Conservation (phyloP, 2,329 filamentous ascomycete genomes). For the Pseudocercospora vitis region DNA sequence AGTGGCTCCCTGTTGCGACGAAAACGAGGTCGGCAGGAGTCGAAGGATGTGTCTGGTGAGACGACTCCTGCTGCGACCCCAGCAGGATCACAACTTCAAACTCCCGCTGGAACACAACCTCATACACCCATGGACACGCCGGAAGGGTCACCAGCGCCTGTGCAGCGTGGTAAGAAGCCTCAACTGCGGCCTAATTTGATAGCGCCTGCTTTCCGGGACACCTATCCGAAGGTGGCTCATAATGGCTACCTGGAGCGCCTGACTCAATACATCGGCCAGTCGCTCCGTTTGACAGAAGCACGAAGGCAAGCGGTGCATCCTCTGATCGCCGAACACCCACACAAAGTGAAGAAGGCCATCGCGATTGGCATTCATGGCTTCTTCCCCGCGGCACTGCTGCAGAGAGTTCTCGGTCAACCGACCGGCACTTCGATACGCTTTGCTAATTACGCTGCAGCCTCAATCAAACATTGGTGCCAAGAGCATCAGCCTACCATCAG, state of each 20-base stretch:
- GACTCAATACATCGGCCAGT: conserved; percentile 40
- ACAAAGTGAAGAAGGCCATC: conserved; percentile 77
- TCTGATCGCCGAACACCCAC: conserved; percentile 63
- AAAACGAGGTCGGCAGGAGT: conserved; percentile 26
- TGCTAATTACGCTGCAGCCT: conserved; percentile 78
- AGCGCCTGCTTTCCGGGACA: conserved; percentile 67
- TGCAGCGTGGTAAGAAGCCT: conserved; percentile 31
- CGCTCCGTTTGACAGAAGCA: conserved; percentile 37
- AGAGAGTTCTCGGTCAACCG: conserved; percentile 89
- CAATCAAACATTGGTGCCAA: conserved; percentile 80
- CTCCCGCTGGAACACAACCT: conserved; percentile 25
- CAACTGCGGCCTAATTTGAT: conserved; percentile 59
- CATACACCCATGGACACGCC: conserved; percentile 27
- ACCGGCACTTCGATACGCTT: conserved; percentile 95
- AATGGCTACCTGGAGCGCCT: conserved; percentile 47
- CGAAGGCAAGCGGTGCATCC: conserved; percentile 65
- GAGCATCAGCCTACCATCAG: conserved; percentile 61
- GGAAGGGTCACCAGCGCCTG: conserved; percentile 27
- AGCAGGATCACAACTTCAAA: conserved; percentile 23
- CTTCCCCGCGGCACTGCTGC: conserved; percentile 81
- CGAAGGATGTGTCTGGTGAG: conserved; percentile 26
- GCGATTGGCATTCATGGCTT: conserved; percentile 94
- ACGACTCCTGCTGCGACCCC: conserved; percentile 29
- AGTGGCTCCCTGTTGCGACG: conserved; percentile 29
- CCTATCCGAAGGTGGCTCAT: conserved; percentile 56